phyloP scores from a whole-genome alignment of 371 early-diverging fungal genomes.

The Mortierella sp. region DNA sequence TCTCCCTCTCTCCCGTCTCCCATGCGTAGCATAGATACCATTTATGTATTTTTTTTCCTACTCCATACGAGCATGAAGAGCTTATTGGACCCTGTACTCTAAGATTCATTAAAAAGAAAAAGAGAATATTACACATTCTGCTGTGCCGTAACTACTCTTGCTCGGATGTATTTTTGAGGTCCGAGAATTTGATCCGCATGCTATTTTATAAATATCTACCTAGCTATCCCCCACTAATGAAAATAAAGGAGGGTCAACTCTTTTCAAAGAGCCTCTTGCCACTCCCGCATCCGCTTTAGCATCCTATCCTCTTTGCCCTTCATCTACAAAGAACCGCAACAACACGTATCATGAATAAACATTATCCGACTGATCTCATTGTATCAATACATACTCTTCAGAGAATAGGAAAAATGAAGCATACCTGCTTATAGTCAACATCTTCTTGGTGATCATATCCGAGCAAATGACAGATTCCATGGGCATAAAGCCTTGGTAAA shows the following conservation, averaged over 20 bases:
- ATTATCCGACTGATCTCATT: not conserved
- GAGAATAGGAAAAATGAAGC: not conserved
- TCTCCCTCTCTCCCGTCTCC: not conserved
- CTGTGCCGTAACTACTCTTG: not conserved
- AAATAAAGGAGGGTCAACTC: not conserved
- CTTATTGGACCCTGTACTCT: slow-evolving; percentile 1
- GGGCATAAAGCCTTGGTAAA: slow-evolving; percentile 57
- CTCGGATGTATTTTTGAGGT: not conserved
- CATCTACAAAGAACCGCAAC: slow-evolving; percentile 18
- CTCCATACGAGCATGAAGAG: not conserved
- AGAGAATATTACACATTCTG: not conserved
- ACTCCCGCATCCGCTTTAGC: slow-evolving; percentile 22
- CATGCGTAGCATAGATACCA: not conserved
- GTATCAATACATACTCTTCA: not conserved
- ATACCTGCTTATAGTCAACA: slow-evolving; percentile 52
- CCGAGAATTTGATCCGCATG: not conserved
- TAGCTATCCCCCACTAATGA: not conserved
- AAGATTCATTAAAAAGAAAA: not conserved
- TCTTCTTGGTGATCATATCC: slow-evolving; percentile 64
- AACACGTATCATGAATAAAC: not conserved
- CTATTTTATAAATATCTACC: too few relatives aligned
- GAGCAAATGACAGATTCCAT: slow-evolving; percentile 65
- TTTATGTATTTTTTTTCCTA: too few relatives aligned
- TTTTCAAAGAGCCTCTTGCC: slow-evolving; percentile 15
- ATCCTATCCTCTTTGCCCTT: slow-evolving; percentile 33